Evolutionary conservation across 371 early-diverging fungal species (phyloP).

Genomic region (Nematocida minor): DNA sequence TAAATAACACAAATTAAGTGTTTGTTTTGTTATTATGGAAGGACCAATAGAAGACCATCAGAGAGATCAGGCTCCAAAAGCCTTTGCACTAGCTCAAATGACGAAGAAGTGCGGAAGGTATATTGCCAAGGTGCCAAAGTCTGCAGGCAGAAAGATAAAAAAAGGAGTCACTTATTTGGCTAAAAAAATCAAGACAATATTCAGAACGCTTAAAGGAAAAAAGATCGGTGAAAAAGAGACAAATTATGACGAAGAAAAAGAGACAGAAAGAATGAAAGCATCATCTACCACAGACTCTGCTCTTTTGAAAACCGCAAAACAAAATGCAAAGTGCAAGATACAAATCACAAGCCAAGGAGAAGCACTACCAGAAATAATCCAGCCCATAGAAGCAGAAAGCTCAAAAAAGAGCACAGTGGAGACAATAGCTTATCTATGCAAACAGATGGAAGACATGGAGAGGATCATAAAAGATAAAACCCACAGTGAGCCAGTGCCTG

Average conservation of each 20-base stretch:
- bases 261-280: not conserved
- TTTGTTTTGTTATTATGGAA: constrained; percentile 9
- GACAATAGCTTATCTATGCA: not conserved
- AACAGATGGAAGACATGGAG: not conserved
- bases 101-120: not conserved
- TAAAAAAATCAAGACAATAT: not conserved
- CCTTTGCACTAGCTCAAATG: not conserved
- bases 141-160: not conserved
- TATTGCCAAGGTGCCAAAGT: not conserved
- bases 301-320: not conserved
- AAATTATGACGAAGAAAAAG: not conserved
- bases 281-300: not conserved
- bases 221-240: not conserved
- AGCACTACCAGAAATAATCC: not conserved
- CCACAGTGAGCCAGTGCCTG: not conserved
- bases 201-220: not conserved
- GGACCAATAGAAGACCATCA: not conserved
- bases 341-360: not conserved
- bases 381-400: not conserved
- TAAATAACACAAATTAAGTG: not conserved
- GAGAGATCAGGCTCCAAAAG: not conserved
- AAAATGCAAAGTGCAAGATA: no score
- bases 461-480: not conserved
- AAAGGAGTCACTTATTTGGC: not conserved
- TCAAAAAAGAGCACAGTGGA: not conserved